Conservation (phyloP, 495 filamentous ascomycete species). For the Eremomyces bilateralis region DNA sequence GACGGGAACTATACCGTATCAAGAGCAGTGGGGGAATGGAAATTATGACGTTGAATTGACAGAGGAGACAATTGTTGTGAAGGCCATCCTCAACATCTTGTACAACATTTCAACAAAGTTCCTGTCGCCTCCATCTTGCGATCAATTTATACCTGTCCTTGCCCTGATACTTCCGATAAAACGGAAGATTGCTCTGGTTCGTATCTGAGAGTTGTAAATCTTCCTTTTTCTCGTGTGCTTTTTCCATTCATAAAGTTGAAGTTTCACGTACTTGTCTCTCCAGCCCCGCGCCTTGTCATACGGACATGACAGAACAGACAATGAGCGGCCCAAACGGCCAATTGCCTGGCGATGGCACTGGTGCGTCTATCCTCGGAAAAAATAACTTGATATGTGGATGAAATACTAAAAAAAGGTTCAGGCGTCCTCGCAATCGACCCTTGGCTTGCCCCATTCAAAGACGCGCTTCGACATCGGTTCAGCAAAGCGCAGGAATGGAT, state of each 20-base stretch:
- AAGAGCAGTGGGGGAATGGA: too few species aligned
- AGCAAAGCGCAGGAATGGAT: slow-evolving; percentile 75
- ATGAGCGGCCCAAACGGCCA: slow-evolving; percentile 13
- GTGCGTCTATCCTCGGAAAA: slow-evolving; percentile 14
- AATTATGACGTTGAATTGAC: too few species aligned
- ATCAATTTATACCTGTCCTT: too few species aligned
- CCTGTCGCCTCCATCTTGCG: too few species aligned
- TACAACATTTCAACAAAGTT: too few species aligned
- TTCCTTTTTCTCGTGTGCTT: too few species aligned
- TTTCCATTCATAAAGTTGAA: too few species aligned
- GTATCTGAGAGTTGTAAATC: too few species aligned
- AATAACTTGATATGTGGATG: slow-evolving; percentile 5
- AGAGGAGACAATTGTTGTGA: too few species aligned
- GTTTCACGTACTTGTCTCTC: background rate
- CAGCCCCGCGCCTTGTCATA: background rate
- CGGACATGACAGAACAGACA: too few species aligned
- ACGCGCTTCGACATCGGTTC: slow-evolving; percentile 54
- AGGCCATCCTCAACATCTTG: too few species aligned
- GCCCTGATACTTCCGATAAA: background rate
- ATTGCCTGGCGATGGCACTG: slow-evolving; percentile 28
- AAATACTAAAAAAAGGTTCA: slow-evolving; percentile 17
- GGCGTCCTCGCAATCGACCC: slow-evolving; percentile 78
- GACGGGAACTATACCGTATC: too few species aligned
- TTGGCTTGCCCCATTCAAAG: slow-evolving; percentile 69
- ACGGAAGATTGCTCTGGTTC: background rate